Evolutionary conservation across 1,284 basidiomycete species (phyloP).

Genomic region (Sanghuangporus weigelae): DNA sequence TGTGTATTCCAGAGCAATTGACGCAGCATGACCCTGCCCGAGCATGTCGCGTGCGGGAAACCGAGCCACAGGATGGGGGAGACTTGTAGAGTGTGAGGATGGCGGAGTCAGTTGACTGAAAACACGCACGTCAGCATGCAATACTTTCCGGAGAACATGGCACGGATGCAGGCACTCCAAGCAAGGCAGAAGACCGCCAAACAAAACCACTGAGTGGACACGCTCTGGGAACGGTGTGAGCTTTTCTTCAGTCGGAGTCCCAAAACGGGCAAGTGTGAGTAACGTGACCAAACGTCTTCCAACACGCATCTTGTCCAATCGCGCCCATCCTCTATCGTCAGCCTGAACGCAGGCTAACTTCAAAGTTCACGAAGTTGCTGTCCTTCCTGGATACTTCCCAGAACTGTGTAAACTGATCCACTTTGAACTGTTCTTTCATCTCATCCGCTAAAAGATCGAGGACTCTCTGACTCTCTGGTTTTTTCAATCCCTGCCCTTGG

Average conservation of each 20-base stretch:
- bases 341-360: neutral
- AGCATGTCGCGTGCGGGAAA: neutral
- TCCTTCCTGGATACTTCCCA: neutral
- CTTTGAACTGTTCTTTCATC: neutral
- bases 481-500: neutral
- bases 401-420: neutral
- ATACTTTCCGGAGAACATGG: neutral
- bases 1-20: neutral
- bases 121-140: neutral
- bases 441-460: neutral
- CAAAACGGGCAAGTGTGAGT: neutral
- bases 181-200: neutral
- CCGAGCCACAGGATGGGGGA: neutral
- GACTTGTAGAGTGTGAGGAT: neutral
- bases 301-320: conserved; percentile 14
- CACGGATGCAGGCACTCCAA: conserved; percentile 4
- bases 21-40: neutral
- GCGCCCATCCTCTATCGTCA: neutral
- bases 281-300: conserved; percentile 1
- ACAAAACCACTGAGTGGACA: neutral
- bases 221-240: neutral
- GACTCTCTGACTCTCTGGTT: neutral
- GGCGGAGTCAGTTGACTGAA: neutral
- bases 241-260: neutral
- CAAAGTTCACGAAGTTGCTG: neutral